Conservation (phyloP, 2,329 filamentous ascomycete genomes). For the Aspergillus proliferans region DNA sequence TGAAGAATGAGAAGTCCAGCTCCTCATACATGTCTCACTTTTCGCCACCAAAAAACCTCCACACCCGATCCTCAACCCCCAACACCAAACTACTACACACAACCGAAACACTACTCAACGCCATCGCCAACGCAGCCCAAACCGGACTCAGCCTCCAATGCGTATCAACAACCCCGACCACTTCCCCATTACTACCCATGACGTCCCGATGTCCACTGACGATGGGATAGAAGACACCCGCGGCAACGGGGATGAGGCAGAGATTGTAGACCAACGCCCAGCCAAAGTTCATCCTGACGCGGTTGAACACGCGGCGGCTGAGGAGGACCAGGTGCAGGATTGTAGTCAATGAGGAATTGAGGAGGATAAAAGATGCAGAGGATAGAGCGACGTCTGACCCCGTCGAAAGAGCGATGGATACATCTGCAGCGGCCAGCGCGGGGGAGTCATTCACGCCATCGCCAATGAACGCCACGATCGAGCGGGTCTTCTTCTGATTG, state of each 20-base stretch:
- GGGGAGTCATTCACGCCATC: slow-evolving; percentile 85
- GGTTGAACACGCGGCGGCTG: slow-evolving; percentile 63
- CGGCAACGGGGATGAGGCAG: slow-evolving; percentile 70
- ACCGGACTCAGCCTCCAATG: slow-evolving; percentile 46
- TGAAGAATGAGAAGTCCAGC: neutral
- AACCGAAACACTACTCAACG: slow-evolving; percentile 82
- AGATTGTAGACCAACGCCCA: slow-evolving; percentile 83
- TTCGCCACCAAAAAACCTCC: slow-evolving; percentile 9
- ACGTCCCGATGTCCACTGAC: slow-evolving; percentile 34
- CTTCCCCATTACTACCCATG: slow-evolving; percentile 23
- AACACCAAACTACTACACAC: slow-evolving; percentile 73
- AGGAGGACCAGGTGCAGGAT: slow-evolving; percentile 69
- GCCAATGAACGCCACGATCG: slow-evolving; percentile 73
- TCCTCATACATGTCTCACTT: neutral
- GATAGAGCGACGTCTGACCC: slow-evolving; percentile 79
- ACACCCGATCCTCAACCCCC: slow-evolving; percentile 41
- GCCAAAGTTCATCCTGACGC: slow-evolving; percentile 77
- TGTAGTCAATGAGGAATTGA: slow-evolving; percentile 62
- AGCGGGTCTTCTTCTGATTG: slow-evolving; percentile 26
- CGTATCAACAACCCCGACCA: slow-evolving; percentile 22
- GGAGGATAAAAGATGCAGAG: slow-evolving; percentile 72
- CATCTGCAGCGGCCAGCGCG: slow-evolving; percentile 70
- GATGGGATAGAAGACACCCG: slow-evolving; percentile 67
- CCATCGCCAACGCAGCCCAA: slow-evolving; percentile 91
- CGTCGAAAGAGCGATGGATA: slow-evolving; percentile 74